Evolutionary conservation across 345 rosid genomes (phyloP), one percentile per base, ranked within the genome.

Genomic region (Brassica incana): DNA sequence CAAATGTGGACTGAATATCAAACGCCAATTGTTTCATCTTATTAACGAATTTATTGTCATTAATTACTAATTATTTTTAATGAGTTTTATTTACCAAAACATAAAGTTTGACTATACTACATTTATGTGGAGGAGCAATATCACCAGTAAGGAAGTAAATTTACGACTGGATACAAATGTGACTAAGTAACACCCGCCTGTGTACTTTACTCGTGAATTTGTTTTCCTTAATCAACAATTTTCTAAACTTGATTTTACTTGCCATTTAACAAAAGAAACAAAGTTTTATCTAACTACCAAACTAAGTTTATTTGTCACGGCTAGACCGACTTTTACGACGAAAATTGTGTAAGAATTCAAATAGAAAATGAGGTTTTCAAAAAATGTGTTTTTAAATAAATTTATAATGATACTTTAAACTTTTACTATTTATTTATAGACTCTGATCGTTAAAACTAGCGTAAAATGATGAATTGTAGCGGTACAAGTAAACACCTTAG

Each of bases 31-130:
- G 45, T 45, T 18, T 61, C 58, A 25, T 23, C 27, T 38, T 62
- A 1, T 62, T 61, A 2, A 36, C 27, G 32, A 62, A 4, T 40
- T 61, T 20, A 23, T 38, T 43, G 30, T 61, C 38, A 3, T 14
- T 35, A 35, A 54, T 56, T 71, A 10, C 23, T 29, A 15, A 15
- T 52, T 3, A 5, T 52, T 33, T 69, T 69, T 52, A 12, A 18
- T 38, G 10, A 40, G 71, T 7, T 25, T 27, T 68, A 43, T 52
- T 68, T 67, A 67, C 71, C 58, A 38, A 66, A 66, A 66, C 25
- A 35, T 1, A 66, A 36, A 18, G 16, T 4, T 66, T 38, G 30
- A 61, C 65, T 25, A 11, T 23, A 11, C 33, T 30, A 29, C 7
- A 63, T 63, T 20, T 59, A 18, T 58, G 61, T 54, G 61, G 66